Evolutionary conservation across 148 eudicot genomes (phyloP), one percentile per base, ranked within the genome.

Genomic region (Hydrangea macrophylla): DNA sequence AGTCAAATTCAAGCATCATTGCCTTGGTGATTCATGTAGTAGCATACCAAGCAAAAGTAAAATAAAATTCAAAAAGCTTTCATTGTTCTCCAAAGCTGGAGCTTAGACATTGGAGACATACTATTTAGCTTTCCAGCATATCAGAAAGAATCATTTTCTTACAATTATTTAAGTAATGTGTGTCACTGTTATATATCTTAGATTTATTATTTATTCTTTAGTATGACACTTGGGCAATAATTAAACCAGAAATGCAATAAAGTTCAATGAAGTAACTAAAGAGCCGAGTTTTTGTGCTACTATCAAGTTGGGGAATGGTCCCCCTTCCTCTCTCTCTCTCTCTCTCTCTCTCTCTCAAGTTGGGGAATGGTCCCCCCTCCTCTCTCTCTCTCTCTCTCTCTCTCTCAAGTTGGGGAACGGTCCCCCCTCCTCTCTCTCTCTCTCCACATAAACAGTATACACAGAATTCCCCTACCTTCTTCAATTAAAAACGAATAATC

Each of bases 51-150:
- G 55, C 20, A 56, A 9, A 59, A 7, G 25, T n/a, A n/a, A n/a
- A 24, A 45, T 55, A 33, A 57, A 40, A 58, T 20, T 15, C 23
- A 33, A 9, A 40, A 57, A 57, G n/a, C 4, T 22, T 54, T 39
- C 18, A 20, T 58, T 44, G 28, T 72, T 35, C 59, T 26, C 57
- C 32, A 64, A 70, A 70, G n/a, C n/a, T n/a, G n/a, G 51, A 65
- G 27, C 64, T 54, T 58, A 39, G 60, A 67, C 67, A 58, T 30
- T 68, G 69, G 71, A 55, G 67, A 75, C 69, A 58, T 63, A 60
- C 32, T 28, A 60, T 55, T 39, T 73, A 68, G 65, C 79, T 71
- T 74, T 70, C 71, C 76, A n/a, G n/a, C n/a, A n/a, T n/a, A 71
- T 71, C 55, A 42, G 32, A 70, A 60, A 70, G 56, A 69, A 80